phyloP scores from a whole-genome alignment of 1,284 basidiomycete genomes.

The Cutaneotrichosporon cavernicola region DNA sequence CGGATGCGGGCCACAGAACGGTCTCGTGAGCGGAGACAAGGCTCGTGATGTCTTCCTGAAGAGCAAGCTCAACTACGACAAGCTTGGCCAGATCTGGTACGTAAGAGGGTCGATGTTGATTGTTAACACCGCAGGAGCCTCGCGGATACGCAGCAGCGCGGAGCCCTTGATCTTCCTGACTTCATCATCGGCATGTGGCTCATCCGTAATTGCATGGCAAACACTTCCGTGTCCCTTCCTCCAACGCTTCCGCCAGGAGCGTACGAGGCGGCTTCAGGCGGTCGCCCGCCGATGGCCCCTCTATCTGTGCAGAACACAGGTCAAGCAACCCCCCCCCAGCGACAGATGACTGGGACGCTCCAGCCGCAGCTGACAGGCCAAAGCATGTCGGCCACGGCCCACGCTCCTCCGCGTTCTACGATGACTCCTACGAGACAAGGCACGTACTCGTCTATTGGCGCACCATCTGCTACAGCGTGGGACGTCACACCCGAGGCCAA shows the following conservation, averaged over 20 bases:
- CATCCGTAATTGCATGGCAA: conserved; percentile 87
- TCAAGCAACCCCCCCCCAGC: conserved; percentile 27
- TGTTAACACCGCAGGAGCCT: conserved; percentile 67
- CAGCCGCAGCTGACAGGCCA: conserved; percentile 58
- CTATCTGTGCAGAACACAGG: conserved; percentile 44
- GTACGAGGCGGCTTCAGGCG: conserved; percentile 78
- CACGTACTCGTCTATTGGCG: neutral
- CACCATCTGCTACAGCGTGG: conserved; percentile 58
- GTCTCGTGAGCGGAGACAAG: conserved; percentile 79
- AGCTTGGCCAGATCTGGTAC: conserved; percentile 90
- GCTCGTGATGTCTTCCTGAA: conserved; percentile 91
- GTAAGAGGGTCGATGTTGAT: conserved; percentile 29
- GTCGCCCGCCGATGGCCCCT: conserved; percentile 45
- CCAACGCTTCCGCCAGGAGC: conserved; percentile 75
- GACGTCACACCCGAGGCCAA: conserved; percentile 84
- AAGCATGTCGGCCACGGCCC: conserved; percentile 16
- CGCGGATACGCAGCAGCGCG: conserved; percentile 90
- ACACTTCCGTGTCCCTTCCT: conserved; percentile 72
- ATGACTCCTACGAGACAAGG: conserved; percentile 13
- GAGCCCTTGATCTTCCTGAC: conserved; percentile 83
- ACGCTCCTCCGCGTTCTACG: conserved; percentile 24
- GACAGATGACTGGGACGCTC: conserved; percentile 56
- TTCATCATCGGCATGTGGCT: conserved; percentile 94
- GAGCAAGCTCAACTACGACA: conserved; percentile 84
- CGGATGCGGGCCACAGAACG: conserved; percentile 68